Evolutionary conservation across 805 yeast species (phyloP), one percentile per base, ranked within the genome.

Genomic region (Teunomyces lycoperdinae): DNA sequence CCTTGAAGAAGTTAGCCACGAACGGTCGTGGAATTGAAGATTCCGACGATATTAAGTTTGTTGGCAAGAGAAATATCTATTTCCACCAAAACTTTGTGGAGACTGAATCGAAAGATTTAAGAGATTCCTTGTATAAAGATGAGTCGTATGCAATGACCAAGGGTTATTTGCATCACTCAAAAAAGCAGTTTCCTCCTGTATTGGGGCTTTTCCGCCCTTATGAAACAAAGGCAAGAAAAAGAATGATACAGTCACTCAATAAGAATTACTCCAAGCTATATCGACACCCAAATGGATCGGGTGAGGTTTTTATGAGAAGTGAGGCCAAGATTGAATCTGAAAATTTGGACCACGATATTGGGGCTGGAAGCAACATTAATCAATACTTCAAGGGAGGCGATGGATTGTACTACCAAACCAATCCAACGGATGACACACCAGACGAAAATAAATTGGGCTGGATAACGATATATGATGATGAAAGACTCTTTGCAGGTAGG

Each of bases 391-490:
- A 59, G 11, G 73, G 82, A 0, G 80, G 81, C n/a, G 87, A 83
- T 62, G 87, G 87, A 2, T 64, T 81, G 4, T 63, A 68, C 30
- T 68, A 64, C 43, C 66, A 68, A 50, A 49, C 47, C 13, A 70
- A 71, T 45, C 83, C 86, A 0, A 67, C 67, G 10, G 88, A 83
- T 60, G 88, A 83, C 60, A 68, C 77, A 3, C 87, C 87, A 0
- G 80, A 78, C 58, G 81, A 78, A 42, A 73, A 68, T 47, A 83
- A 81, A 55, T 53, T 82, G 30, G 88, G 88, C 0, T 84, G 88
- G 88, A 61, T 83, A 2, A 82, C 87, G 0, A 66, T 83, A 1
- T 81, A 76, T 54, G 85, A 83, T 20, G 78, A 78, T 16, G 50
- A 48, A 4, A 38, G 48, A 5, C 27, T 66, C 5, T 61, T 68